Conservation (phyloP, 2,329 filamentous ascomycete genomes). For the Talaromyces sp. region DNA sequence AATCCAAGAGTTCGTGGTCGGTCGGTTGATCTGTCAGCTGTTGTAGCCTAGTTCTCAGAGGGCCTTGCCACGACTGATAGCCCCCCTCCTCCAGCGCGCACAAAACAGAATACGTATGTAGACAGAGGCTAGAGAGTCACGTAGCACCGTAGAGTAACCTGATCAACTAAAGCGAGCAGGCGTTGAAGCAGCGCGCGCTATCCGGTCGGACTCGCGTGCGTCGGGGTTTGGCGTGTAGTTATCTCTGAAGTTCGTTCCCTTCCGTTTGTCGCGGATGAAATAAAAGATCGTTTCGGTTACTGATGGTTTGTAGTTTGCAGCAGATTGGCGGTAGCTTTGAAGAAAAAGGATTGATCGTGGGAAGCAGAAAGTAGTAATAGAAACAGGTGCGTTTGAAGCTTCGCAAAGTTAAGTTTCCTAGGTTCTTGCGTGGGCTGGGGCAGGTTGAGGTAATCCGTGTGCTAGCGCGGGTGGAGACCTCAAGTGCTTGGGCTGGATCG, state of each 20-base stretch:
- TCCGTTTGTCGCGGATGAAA: not conserved
- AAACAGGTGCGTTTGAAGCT: not conserved
- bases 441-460: not conserved
- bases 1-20: not conserved
- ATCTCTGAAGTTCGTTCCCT: not conserved
- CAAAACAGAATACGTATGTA: not conserved
- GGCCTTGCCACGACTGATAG: not conserved
- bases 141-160: not conserved
- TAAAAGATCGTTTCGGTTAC: not conserved
- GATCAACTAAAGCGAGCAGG: not conserved
- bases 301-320: not conserved
- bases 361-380: not conserved
- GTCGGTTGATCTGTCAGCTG: not conserved
- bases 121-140: too few relatives aligned
- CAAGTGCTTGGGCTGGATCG: not conserved
- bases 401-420: not conserved
- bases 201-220: not conserved
- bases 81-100: not conserved
- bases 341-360: not conserved
- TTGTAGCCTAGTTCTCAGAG: not conserved
- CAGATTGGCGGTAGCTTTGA: too few relatives aligned
- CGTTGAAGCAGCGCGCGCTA: not conserved
- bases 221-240: not conserved
- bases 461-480: not conserved
- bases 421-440: not conserved